These are phyloP conservation scores for Funneliformis geosporum DNA, from an alignment of 192 early-diverging fungal genomes.

Conservation along the genomic window DNA sequence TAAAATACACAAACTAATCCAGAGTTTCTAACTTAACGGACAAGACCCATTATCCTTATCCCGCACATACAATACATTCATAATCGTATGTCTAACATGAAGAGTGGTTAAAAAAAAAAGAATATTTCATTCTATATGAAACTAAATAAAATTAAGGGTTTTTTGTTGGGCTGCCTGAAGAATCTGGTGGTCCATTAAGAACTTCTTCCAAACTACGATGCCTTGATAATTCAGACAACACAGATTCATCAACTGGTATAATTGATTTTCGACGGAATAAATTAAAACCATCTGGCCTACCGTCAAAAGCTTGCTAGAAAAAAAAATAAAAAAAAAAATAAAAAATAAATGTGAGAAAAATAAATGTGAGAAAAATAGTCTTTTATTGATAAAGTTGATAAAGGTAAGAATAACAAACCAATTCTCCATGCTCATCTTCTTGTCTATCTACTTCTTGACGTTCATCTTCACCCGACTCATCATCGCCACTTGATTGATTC, in stretches of 20 bases:
- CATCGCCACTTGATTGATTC: conserved; percentile 18
- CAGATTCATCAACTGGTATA: conserved; percentile 67
- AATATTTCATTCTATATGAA: not conserved
- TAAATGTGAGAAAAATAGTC: too few relatives aligned
- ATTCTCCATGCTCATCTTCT: conserved; percentile 28
- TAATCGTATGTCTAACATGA: not conserved
- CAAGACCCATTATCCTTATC: not conserved
- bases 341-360: not conserved
- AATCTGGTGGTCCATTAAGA: conserved; percentile 35
- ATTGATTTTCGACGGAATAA: conserved; percentile 64
- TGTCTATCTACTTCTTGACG: not conserved
- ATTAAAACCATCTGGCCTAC: conserved; percentile 41
- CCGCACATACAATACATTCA: not conserved
- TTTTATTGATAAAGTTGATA: not conserved
- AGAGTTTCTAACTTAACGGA: not conserved
- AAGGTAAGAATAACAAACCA: conserved; percentile 10
- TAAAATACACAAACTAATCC: conserved; percentile 20
- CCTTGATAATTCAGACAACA: conserved; percentile 55
- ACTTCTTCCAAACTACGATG: conserved; percentile 62
- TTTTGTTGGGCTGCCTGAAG: not conserved
- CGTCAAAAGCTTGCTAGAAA: conserved; percentile 51
- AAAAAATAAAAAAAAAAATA: not conserved
- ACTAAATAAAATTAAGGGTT: conserved; percentile 17
- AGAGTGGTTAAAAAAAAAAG: not conserved
- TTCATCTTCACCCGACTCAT: conserved; percentile 6